A percentile compares a stretch with the other conserved stretches of the same genome.
These are phyloP conservation scores for Annulohypoxylon truncatum DNA, from an alignment of 2,329 filamentous ascomycete species.

Conservation along the genomic window DNA sequence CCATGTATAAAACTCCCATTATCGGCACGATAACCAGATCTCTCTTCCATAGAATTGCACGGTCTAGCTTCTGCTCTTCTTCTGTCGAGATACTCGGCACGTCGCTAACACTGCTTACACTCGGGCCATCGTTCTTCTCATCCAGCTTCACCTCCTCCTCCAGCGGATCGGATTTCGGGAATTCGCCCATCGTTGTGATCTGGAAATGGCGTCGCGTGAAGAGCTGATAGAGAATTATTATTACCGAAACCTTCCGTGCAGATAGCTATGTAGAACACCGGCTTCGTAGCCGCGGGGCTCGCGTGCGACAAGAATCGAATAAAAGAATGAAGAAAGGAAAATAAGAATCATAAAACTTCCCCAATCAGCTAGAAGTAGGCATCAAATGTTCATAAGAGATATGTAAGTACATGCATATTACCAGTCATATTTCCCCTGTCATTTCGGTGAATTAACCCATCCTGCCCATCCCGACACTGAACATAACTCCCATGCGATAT, in stretches of 20 bases:
- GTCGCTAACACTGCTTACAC: slow-evolving; percentile 16
- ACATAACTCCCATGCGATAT: neutral
- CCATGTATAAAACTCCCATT: slow-evolving; percentile 47
- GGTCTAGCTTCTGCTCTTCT: slow-evolving; percentile 39
- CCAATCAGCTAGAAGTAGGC: neutral
- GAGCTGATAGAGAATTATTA: neutral
- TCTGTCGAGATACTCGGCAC: slow-evolving; percentile 4
- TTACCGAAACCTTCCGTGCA: neutral
- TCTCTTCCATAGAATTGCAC: slow-evolving; percentile 44
- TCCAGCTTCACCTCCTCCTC: slow-evolving; percentile 27
- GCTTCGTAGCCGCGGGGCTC: slow-evolving; percentile 11
- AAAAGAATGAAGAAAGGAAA: neutral
- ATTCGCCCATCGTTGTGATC: slow-evolving; percentile 30
- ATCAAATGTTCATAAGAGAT: neutral
- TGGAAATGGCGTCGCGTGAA: neutral
- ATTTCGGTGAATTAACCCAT: neutral
- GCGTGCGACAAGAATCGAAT: neutral
- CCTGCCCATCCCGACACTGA: neutral
- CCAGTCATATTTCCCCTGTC: slow-evolving; percentile 7
- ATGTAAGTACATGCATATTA: neutral
- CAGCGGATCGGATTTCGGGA: slow-evolving; percentile 17
- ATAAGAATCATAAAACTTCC: neutral
- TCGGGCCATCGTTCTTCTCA: slow-evolving; percentile 36
- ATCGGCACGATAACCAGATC: slow-evolving; percentile 47
- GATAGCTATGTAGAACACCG: neutral